Percentiles rank a stretch among this genome's conserved stretches.
Conservation (phyloP, 108 stramenopile species). For the Nitzschia sp. region DNA sequence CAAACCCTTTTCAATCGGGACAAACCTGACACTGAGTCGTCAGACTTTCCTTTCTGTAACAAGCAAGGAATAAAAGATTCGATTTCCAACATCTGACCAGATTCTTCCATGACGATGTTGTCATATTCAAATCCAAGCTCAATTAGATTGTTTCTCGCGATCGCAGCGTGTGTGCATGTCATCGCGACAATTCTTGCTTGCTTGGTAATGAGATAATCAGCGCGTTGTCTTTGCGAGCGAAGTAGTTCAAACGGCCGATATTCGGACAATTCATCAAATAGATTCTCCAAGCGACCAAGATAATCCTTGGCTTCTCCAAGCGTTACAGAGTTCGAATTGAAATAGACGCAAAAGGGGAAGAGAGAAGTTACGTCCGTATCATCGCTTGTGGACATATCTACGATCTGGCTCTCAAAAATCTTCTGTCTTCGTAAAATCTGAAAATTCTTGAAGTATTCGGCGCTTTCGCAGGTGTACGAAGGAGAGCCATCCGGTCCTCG, state of each 20-base stretch:
- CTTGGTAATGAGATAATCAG: constrained; percentile 94
- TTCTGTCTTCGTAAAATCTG: constrained; percentile 48
- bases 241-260: constrained; percentile 97
- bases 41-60: constrained; percentile 84
- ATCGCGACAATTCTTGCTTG: constrained; percentile 97
- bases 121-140: constrained; percentile 96
- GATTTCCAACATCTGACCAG: constrained; percentile 96
- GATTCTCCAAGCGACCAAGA: constrained; percentile 48
- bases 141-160: constrained; percentile 88
- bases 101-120: constrained; percentile 97
- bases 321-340: constrained; percentile 27
- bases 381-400: not conserved
- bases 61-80: constrained; percentile 95
- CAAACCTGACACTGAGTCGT: constrained; percentile 48
- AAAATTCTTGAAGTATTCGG: constrained; percentile 83
- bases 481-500: constrained; percentile 82
- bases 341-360: constrained; percentile 75
- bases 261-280: constrained; percentile 90
- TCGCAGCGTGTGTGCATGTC: constrained; percentile 99
- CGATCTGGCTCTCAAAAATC: constrained; percentile 7
- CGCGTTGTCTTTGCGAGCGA: constrained; percentile 87
- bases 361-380: constrained; percentile 19
- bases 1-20: constrained; percentile 93
- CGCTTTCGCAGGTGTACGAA: constrained; percentile 93
- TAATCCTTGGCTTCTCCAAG: constrained; percentile 45